Evolutionary conservation across 257 asterid species (phyloP), one percentile per base, ranked within the genome.

Genomic region (Solanum appendiculatum): DNA sequence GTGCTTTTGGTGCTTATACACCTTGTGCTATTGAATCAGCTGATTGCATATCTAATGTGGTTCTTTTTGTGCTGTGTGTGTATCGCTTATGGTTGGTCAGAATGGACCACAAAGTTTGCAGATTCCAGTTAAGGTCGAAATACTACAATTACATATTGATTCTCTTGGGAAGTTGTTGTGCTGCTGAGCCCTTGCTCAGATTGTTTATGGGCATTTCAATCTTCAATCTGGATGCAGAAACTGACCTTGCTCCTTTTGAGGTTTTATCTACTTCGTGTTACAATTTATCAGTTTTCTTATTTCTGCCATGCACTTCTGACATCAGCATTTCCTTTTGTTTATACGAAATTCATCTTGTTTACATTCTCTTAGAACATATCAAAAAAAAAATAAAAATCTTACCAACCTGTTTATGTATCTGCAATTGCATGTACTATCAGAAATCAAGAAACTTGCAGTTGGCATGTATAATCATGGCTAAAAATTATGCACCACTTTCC

Each of bases 221-320:
- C 82, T 95, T 95, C 87, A 92, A 91, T 88, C 86, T 94, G 69
- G 97, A 93, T 90, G 87, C 85, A 70, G 93, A 94, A 88, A 77
- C 68, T 29, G 91, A 86, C 56, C 92, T 95, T 85, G 96, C 95
- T 88, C 98, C 98, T 25, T 96, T 89, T 82, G 98, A 96, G 98
- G 98, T 78, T 75, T 14, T 93, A 69, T 87, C 80, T 44, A 72
- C 46, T 25, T 82, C 51, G 7, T 14, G n/a, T 48, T 73, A 36
- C 69, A 78, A 9, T 85, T 64, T 68, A 27, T 68, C 15, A 9
- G 58, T n/a, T 37, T 36, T 39, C 51, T n/a, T 84, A 36, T 56
- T 40, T 85, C 56, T 64, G 64, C 64, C 60, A 85, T 64, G 51
- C 39, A 10, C 46, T 69, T 23, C 70, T 46, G 82, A 29, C 80